Evolutionary conservation across 306 rosid species (phyloP).

Genomic region (Lablab purpureus): DNA sequence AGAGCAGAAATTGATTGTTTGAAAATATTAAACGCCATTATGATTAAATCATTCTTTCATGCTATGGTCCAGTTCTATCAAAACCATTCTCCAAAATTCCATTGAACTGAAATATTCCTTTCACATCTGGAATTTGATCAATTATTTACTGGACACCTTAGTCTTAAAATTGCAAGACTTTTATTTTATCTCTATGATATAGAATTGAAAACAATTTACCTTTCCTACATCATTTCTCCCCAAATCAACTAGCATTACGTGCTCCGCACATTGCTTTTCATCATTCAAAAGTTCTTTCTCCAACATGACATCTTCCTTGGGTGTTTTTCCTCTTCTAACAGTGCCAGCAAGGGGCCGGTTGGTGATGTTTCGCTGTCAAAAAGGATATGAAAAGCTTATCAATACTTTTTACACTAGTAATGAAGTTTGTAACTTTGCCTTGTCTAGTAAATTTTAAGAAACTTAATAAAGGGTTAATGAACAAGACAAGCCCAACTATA

Average conservation of each 20-base stretch:
- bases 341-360: conserved; percentile 99
- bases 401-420: conserved; percentile 34
- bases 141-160: neutral
- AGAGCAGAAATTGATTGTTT: neutral
- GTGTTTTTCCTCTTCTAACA: conserved; percentile 90
- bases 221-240: conserved; percentile 98
- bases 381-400: conserved; percentile 42
- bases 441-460: conserved; percentile 25
- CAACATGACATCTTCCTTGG: conserved; percentile 78
- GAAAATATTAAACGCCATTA: neutral
- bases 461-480: neutral
- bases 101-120: conserved; percentile 7
- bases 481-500: conserved; percentile 32
- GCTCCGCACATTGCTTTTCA: conserved; percentile 94
- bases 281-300: conserved; percentile 86
- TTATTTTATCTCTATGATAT: conserved; percentile 9
- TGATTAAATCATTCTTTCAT: neutral
- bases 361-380: conserved; percentile 69
- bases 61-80: neutral
- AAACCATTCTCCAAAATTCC: neutral
- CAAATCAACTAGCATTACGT: conserved; percentile 92
- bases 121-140: conserved; percentile 8
- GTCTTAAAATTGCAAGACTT: conserved; percentile 11
- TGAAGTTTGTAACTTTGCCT: neutral
- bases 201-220: conserved; percentile 59